Evolutionary conservation across 345 rosid species (phyloP).

Genomic region (Eucalyptus lansdowneana): DNA sequence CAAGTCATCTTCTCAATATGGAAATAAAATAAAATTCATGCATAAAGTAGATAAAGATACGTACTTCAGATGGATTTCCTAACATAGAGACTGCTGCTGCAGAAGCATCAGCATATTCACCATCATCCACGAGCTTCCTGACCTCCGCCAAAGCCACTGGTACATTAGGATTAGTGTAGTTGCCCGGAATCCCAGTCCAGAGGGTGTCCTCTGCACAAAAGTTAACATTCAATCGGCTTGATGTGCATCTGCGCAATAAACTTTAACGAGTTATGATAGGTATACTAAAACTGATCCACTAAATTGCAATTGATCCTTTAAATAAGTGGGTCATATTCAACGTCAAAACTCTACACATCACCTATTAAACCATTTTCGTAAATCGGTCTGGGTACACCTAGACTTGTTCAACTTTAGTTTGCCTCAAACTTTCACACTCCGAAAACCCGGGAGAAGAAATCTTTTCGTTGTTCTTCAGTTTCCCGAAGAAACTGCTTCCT

Average conservation of each 20-base stretch:
- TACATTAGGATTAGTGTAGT: conserved; percentile 51
- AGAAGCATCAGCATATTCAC: conserved; percentile 60
- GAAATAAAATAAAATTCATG: neutral
- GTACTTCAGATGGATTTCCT: conserved; percentile 58
- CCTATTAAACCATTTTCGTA: neutral
- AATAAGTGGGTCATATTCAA: neutral
- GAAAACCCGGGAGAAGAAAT: neutral
- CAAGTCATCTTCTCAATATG: neutral
- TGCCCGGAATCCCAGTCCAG: conserved; percentile 80
- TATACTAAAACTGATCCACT: neutral
- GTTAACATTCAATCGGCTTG: neutral
- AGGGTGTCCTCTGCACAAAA: conserved; percentile 59
- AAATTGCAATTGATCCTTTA: neutral
- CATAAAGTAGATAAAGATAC: neutral
- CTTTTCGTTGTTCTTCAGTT: neutral
- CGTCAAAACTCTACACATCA: neutral
- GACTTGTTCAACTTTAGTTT: neutral
- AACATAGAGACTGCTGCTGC: conserved; percentile 46
- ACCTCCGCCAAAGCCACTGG: conserved; percentile 53
- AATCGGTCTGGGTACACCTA: neutral
- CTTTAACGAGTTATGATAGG: neutral
- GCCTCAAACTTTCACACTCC: neutral
- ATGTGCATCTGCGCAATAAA: neutral
- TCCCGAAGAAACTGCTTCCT: neutral
- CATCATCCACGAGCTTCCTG: conserved; percentile 56